Base-by-base conservation (phyloP, 177 flowering plant species). In the Tripterygium wilfordii region DNA sequence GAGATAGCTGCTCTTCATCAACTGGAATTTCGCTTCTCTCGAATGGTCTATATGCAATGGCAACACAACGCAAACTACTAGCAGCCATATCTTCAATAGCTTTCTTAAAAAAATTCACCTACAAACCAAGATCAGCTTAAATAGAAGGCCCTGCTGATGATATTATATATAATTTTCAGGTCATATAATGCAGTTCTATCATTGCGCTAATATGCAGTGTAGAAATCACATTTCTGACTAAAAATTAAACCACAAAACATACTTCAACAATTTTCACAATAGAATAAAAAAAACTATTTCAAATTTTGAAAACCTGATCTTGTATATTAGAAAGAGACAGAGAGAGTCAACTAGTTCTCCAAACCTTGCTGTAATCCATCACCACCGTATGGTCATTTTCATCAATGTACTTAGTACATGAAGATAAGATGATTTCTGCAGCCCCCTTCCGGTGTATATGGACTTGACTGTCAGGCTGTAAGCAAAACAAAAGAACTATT, bases 401-500 rank as follows among this genome's bases (percentile, higher is more conserved):
- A 60, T 83, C 83, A 28, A 92, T 57, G 55, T 74, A 89, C 3
- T 29, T 22, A 4, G 83, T 66, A 56, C 96, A 92, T 8, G 73
- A 73, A 2, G 71, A 78, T 50, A 92, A 63, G 18, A 92, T 89
- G 51, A 92, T 71, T 57, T 92, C 99, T 28, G 99, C 96, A 66
- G 99, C 99, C 2, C 99, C 99, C 67, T 92, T 92, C 99, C 99
- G 89, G 54, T 89, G 97, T 42, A 92, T 58, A 66, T 72, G 98
- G 53, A 83, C 83, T 63, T 71, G 60, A 51, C 80, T 71, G 48
- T 80, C 77, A 26, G 82, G 58, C 98, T 85, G 78, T 46, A 69
- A 45, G 51, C 21, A 17, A 42, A 56, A 28, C n/a, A 12, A 20
- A 38, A 19, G 17, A 36, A 45, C 37, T 10, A 22, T 5, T n/a